These are phyloP conservation scores for Mycena floridula DNA, from an alignment of 768 basidiomycete species.

Conservation along the genomic window DNA sequence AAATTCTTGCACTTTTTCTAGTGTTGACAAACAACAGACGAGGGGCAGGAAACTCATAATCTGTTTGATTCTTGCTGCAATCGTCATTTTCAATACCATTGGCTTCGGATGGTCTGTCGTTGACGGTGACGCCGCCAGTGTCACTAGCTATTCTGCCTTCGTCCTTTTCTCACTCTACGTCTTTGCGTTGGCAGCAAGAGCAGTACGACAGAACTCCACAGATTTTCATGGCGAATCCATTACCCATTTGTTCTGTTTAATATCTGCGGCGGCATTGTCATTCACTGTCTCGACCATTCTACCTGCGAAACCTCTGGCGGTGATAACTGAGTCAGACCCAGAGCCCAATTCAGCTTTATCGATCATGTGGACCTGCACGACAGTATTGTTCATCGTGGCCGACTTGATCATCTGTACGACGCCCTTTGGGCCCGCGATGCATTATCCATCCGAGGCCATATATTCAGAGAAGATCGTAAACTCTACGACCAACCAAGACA, in stretches of 20 bases:
- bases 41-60: constrained; percentile 51
- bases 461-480: constrained; percentile 69
- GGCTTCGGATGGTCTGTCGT: constrained; percentile 50
- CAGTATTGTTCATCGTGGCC: constrained; percentile 43
- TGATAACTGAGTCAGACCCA: constrained; percentile 15
- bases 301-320: constrained; percentile 37
- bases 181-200: constrained; percentile 41
- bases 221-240: constrained; percentile 43
- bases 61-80: constrained; percentile 34
- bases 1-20: not conserved
- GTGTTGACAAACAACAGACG: constrained; percentile 36
- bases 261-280: constrained; percentile 38
- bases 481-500: constrained; percentile 51
- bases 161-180: constrained; percentile 54
- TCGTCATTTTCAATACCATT: constrained; percentile 46
- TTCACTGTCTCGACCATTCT: constrained; percentile 48
- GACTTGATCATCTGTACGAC: constrained; percentile 41
- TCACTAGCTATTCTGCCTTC: constrained; percentile 29
- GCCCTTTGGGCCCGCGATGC: constrained; percentile 67
- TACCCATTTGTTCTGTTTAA: constrained; percentile 56
- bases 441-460: constrained; percentile 67
- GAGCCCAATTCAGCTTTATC: constrained; percentile 13
- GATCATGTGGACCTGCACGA: constrained; percentile 46
- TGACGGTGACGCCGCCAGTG: constrained; percentile 26
- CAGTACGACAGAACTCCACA: constrained; percentile 40